These are phyloP conservation scores for Cladosporium oxysporum DNA, from an alignment of 2,329 filamentous ascomycete species.

Conservation along the genomic window DNA sequence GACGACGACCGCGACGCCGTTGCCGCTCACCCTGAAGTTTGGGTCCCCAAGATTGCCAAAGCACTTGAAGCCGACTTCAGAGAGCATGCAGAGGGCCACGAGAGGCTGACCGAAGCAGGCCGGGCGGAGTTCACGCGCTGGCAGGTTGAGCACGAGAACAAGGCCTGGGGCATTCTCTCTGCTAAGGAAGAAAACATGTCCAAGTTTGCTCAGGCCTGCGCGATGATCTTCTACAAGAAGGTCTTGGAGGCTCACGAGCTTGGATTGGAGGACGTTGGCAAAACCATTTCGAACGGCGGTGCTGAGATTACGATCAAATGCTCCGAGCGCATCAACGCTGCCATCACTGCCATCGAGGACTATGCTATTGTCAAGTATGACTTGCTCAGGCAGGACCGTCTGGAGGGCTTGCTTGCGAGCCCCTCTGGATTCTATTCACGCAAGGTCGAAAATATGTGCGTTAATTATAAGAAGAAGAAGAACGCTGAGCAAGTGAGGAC, in stretches of 20 bases:
- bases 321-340: slow-evolving; percentile 1
- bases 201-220: not conserved
- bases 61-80: not conserved
- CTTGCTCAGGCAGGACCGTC: slow-evolving; percentile 4
- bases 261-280: not conserved
- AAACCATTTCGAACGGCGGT: slow-evolving; percentile 1
- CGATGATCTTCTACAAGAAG: not conserved
- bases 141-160: slow-evolving; percentile 8
- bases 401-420: slow-evolving; percentile 5
- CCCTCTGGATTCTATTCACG: not conserved
- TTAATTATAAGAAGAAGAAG: slow-evolving; percentile 13
- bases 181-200: not conserved
- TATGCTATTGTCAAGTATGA: slow-evolving; percentile 5
- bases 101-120: not conserved
- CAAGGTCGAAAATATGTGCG: not conserved
- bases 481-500: not conserved
- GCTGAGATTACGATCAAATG: not conserved
- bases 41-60: not conserved
- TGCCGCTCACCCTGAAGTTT: not conserved
- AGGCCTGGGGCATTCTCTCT: not conserved
- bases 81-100: not conserved
- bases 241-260: not conserved
- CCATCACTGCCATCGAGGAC: not conserved
- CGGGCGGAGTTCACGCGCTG: slow-evolving; percentile 2
- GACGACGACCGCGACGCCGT: not conserved